A percentile compares a stretch with the other conserved stretches of the same genome.
phyloP scores from a whole-genome alignment of 2,329 filamentous ascomycete genomes.

The Scolecobasidium constrictum region DNA sequence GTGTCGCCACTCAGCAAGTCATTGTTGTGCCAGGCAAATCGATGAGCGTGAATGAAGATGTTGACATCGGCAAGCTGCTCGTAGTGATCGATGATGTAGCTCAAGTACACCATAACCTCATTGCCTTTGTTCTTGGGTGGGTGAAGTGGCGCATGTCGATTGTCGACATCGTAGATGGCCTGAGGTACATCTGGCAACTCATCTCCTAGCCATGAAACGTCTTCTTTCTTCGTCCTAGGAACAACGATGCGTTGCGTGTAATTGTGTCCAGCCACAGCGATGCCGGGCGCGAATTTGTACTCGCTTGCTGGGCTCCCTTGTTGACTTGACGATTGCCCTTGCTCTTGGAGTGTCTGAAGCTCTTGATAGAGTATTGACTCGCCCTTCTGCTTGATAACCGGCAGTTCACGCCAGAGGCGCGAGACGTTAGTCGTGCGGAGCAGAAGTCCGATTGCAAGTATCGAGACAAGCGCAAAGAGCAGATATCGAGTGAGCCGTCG shows the following conservation, averaged over 20 bases:
- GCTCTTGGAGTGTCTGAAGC: constrained; percentile 14
- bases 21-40: constrained; percentile 48
- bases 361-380: constrained; percentile 8
- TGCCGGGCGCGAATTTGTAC: constrained; percentile 3
- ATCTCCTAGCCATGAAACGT: constrained; percentile 43
- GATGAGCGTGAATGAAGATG: constrained; percentile 52
- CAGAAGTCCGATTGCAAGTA: not conserved
- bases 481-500: constrained; percentile 2
- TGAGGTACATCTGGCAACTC: constrained; percentile 34
- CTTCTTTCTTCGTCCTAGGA: constrained; percentile 39
- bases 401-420: not conserved
- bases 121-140: constrained; percentile 49
- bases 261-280: constrained; percentile 26
- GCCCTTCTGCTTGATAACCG: not conserved
- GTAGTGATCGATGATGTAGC: constrained; percentile 52
- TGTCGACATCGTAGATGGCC: constrained; percentile 42
- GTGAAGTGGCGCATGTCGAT: constrained; percentile 29
- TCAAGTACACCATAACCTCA: constrained; percentile 52
- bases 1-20: constrained; percentile 34
- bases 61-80: constrained; percentile 45
- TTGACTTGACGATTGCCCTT: not conserved
- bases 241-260: constrained; percentile 47
- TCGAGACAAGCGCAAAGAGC: not conserved
- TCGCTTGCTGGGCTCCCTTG: not conserved
- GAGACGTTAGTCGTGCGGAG: not conserved